Evolutionary conservation across 441 rosid species (phyloP).

Genomic region (Breynia disticha): DNA sequence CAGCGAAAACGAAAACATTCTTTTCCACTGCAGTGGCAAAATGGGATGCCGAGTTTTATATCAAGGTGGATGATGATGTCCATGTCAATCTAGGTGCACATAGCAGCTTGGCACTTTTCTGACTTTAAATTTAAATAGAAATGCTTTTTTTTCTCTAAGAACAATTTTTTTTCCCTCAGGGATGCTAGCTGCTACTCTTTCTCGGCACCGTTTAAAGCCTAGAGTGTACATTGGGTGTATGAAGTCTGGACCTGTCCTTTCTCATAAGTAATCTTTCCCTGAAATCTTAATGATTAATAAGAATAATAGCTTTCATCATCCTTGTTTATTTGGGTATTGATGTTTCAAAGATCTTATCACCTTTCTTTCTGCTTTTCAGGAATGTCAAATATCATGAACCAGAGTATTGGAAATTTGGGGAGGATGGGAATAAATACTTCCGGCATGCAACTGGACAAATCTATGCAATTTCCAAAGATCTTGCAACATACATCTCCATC

Average conservation of each 20-base stretch:
- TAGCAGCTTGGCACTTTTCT: not conserved
- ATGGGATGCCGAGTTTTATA: constrained; percentile 90
- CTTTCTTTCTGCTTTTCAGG: constrained; percentile 24
- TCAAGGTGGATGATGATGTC: constrained; percentile 97
- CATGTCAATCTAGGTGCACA: constrained; percentile 86
- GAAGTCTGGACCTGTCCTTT: constrained; percentile 97
- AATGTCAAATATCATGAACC: constrained; percentile 90
- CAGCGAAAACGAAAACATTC: constrained; percentile 88
- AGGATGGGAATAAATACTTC: constrained; percentile 86
- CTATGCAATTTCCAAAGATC: constrained; percentile 86
- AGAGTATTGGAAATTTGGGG: constrained; percentile 96
- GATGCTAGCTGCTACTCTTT: constrained; percentile 75
- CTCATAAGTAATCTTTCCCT: constrained; percentile 60
- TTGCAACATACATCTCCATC: constrained; percentile 67
- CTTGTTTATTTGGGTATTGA: not conserved
- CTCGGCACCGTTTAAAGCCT: constrained; percentile 79
- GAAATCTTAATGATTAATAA: not conserved
- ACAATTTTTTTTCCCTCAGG: constrained; percentile 33
- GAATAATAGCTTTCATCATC: constrained; percentile 4
- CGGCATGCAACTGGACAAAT: constrained; percentile 97
- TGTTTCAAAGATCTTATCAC: constrained; percentile 6
- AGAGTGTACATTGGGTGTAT: constrained; percentile 85
- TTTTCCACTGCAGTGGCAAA: constrained; percentile 80
- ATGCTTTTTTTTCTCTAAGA: not conserved
- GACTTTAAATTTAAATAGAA: not conserved